Percentiles rank a stretch among this genome's conserved stretches.
These are phyloP conservation scores for Raddia distichophylla DNA, from an alignment of 176 grass and related monocot genomes.

Conservation along the genomic window DNA sequence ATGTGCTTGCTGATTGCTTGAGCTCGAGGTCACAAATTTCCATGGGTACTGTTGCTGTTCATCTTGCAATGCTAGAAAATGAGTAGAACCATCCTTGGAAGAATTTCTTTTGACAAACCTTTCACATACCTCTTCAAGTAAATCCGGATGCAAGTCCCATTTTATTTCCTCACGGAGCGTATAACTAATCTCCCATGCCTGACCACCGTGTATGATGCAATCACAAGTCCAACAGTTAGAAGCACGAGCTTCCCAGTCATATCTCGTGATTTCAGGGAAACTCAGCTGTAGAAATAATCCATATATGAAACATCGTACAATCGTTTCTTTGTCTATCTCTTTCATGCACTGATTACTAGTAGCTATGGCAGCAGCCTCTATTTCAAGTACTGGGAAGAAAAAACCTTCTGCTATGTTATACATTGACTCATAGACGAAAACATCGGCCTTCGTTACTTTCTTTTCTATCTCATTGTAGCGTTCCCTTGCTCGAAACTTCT, in stretches of 20 bases:
- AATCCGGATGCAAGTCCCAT: background rate
- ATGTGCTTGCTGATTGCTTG: background rate
- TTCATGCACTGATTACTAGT: background rate
- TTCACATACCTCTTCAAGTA: rapidly evolving
- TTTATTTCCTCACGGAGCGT: background rate
- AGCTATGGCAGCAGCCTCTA: background rate
- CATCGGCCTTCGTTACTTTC: background rate
- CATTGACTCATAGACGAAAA: too few species aligned
- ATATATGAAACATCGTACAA: background rate
- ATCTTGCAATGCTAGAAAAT: background rate
- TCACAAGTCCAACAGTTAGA: constrained; percentile 4
- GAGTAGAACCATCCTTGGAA: too few species aligned
- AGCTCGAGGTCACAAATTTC: background rate
- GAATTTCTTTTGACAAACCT: background rate
- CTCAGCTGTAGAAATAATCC: background rate
- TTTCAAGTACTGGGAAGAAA: background rate
- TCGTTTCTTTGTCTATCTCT: background rate
- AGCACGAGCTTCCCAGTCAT: background rate
- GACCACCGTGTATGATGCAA: background rate
- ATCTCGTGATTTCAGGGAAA: background rate
- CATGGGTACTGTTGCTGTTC: background rate
- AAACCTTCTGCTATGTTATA: background rate
- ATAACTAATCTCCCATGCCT: background rate
- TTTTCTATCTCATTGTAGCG: background rate
- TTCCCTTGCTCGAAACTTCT: background rate